Base-by-base conservation (phyloP, 257 asterid species). In the Fraxinus quadrangulata region DNA sequence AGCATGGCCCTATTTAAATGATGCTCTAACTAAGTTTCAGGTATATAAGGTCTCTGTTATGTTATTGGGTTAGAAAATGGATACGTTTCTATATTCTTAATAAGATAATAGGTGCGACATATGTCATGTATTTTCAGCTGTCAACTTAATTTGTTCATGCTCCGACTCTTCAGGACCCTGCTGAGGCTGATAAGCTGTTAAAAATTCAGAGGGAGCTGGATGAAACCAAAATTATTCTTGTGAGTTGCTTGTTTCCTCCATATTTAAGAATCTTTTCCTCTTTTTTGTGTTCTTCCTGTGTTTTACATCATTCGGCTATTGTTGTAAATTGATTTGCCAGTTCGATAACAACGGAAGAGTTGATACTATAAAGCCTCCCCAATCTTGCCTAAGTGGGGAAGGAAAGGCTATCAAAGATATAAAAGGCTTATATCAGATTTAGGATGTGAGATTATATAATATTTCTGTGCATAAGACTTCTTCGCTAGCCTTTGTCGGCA, bases 1-100 rank as follows among this genome's bases (percentile, higher is more conserved):
- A 80, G 85, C 86, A 73, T 94, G 97, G 97, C 92, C 99, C 36
- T 94, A 91, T 86, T 76, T 92, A 49, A 81, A 19, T 81, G 96
- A 90, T 69, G 89, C 97, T 16, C 80, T 92, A 37, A n/a, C 90
- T 73, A 92, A 87, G 37, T 70, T 70, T 36, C 54, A 71, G 75
- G 75, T 71, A 40, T 40, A 11, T 70, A 42, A 23, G 75, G 16
- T 14, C 24, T 71, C 33, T 39, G 21, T 1, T n/a, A 1, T 30
- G 31, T 37, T 1, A 10, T 24, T 70, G n/a, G 13, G 9, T 37
- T 39, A n/a, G 34, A 70, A 70, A 36, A 33, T 36, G 54, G 31
- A 9, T 3, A 36, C 16, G 0, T 56, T n/a, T n/a, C 12, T 56
- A 56, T 21, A n/a, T 21, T 56, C 66, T 19, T 56, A n/a, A 56